Conservation (phyloP, 2,329 filamentous ascomycete genomes). For the Simplicillium aogashimaense region DNA sequence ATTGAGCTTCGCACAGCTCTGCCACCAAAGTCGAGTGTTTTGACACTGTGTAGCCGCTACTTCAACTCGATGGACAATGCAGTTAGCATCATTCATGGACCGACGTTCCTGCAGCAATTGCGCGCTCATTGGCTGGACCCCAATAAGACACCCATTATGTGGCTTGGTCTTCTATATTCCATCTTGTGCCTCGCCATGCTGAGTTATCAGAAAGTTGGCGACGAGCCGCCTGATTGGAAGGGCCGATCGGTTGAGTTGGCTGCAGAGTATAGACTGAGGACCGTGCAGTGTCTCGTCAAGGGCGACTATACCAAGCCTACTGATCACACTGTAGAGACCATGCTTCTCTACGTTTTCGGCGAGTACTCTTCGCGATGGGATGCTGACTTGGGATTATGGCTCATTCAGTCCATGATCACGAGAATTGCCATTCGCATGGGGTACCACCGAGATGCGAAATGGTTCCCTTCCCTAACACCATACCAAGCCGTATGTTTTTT, state of each 20-base stretch:
- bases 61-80: conserved; percentile 72
- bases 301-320: conserved; percentile 70
- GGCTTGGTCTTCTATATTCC: conserved; percentile 68
- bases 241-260: conserved; percentile 53
- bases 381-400: conserved; percentile 57
- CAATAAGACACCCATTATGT: conserved; percentile 62
- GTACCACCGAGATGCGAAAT: conserved; percentile 68
- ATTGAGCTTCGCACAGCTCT: conserved; percentile 70
- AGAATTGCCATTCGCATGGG: conserved; percentile 59
- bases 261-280: conserved; percentile 57
- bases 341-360: conserved; percentile 65
- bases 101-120: conserved; percentile 72
- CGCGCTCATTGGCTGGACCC: conserved; percentile 61
- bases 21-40: conserved; percentile 72
- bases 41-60: conserved; percentile 78
- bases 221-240: conserved; percentile 70
- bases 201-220: conserved; percentile 69
- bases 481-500: conserved; percentile 54
- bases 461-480: conserved; percentile 60
- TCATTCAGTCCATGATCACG: conserved; percentile 45
- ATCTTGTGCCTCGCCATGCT: conserved; percentile 70
- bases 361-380: conserved; percentile 67
- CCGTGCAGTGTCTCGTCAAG: conserved; percentile 67
- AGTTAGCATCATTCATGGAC: conserved; percentile 70
- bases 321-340: conserved; percentile 67